These are phyloP conservation scores for Wickerhamiella australiensis DNA, from an alignment of 805 yeast genomes.

Conservation along the genomic window DNA sequence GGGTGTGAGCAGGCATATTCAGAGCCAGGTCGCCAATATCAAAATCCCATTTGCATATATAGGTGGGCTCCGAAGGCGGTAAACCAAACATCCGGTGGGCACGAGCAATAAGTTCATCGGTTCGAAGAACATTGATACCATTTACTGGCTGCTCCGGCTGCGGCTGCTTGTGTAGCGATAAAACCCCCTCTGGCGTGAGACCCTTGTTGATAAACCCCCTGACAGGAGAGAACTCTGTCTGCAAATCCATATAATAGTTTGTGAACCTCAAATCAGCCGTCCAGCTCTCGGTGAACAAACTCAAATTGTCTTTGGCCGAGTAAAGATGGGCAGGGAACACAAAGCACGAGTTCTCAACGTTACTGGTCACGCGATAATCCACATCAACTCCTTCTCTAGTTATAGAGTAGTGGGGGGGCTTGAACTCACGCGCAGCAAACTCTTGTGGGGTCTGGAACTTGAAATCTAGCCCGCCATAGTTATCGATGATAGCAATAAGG, in stretches of 20 bases:
- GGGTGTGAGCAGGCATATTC: slow-evolving; percentile 40
- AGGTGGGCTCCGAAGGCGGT: slow-evolving; percentile 81
- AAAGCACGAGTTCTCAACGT: slow-evolving; percentile 56
- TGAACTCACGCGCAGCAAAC: slow-evolving; percentile 34
- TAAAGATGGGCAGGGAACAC: slow-evolving; percentile 65
- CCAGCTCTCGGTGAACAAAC: slow-evolving; percentile 49
- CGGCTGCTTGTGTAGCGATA: not conserved
- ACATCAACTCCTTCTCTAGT: slow-evolving; percentile 43
- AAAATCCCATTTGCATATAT: slow-evolving; percentile 83
- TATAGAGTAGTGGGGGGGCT: slow-evolving; percentile 11
- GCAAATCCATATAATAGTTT: slow-evolving; percentile 81
- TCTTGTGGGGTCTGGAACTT: slow-evolving; percentile 82
- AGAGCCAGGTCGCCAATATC: slow-evolving; percentile 47
- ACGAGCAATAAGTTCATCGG: slow-evolving; percentile 24
- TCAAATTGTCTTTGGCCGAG: slow-evolving; percentile 47
- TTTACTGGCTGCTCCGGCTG: too few relatives aligned
- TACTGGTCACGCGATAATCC: slow-evolving; percentile 63
- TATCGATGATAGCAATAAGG: slow-evolving; percentile 64
- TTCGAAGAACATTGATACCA: slow-evolving; percentile 14
- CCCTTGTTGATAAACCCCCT: slow-evolving; percentile 26
- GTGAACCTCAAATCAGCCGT: slow-evolving; percentile 77
- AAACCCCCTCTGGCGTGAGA: not conserved
- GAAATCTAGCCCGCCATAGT: slow-evolving; percentile 79
- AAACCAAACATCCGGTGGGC: slow-evolving; percentile 90
- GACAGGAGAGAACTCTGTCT: slow-evolving; percentile 56